Base-by-base conservation (phyloP, 345 rosid genomes). In the Orychophragmus violaceus region DNA sequence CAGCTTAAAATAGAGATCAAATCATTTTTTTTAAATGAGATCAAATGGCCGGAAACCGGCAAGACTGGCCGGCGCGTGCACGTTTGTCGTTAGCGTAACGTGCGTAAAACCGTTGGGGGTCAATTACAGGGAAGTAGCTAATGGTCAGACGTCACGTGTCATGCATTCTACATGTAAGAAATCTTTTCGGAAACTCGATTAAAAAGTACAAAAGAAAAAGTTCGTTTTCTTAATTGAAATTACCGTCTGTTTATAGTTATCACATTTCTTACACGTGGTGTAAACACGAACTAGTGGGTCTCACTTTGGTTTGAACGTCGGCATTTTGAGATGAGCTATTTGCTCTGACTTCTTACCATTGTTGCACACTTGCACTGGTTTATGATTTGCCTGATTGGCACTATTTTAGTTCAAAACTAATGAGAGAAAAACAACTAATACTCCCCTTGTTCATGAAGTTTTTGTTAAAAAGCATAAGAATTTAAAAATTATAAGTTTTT, bases 241-340 rank as follows among this genome's bases (percentile, higher is more conserved):
- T 59, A 69, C 51, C 59, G 66, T 59, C 25, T 48, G n/a, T 2
- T 16, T 35, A 18, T 1, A 3, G 1, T 49, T 6, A 6, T 13
- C 8, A n/a, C 30, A 0, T 23, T 59, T 39, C n/a, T 12, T n/a
- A 69, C 60, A 69, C 66, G 66, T 69, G n/a, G n/a, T 62, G 75
- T 55, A 46, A 71, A 71, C 75, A 63, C 68, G 57, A 54, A 62
- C 1, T 1, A 3, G 17, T 70, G 30, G 64, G 48, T n/a, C 58
- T 41, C 23, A 53, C 49, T 54, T 44, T 4, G 2, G 57, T 53
- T 62, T 62, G 28, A 59, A 70, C 62, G 74, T 69, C 45, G 61
- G 5, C 74, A 49, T 64, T 53, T 41, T 8, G 30, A 21, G 61
- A 51, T n/a, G 46, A 62, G 55, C 68, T 51, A 17, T 69, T 51